Base-by-base conservation (phyloP, 805 yeast genomes). In the Metschnikowia gelsemii region DNA sequence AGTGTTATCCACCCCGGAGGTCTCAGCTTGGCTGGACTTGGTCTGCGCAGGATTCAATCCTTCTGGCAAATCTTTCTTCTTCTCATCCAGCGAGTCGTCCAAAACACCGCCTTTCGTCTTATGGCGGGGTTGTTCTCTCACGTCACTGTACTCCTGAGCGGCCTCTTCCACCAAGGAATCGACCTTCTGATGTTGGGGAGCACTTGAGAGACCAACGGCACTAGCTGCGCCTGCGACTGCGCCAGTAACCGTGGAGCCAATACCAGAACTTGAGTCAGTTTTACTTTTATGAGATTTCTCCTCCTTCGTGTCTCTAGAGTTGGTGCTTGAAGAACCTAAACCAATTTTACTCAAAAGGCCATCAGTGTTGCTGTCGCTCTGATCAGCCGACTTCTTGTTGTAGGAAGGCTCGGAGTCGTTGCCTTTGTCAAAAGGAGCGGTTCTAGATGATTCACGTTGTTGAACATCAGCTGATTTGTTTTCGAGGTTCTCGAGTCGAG, bases 151-250 rank as follows among this genome's bases (percentile, higher is more conserved):
- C 5, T 34, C 34, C n/a, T 18, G 14, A 13, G 47, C 59, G 8
- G 56, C 59, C 11, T 49, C 43, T 11, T 22, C 25, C n/a, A n/a
- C n/a, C n/a, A n/a, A n/a, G n/a, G n/a, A 22, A 22, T 11, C 25
- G 9, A 22, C 25, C 25, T 11, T 22, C 25, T 12, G 29, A 6
- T 26, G 29, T n/a, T n/a, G n/a, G n/a, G n/a, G n/a, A 5, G 8
- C 17, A 13, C 34, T 36, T 3, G 40, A 30, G 19, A 42, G 38
- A 5, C 59, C 57, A 27, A 37, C 49, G 4, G 52, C 52, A 7
- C 49, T 54, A 8, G 56, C 56, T 7, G 56, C 55, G 13, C 50
- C 49, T 7, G 55, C 51, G 7, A 47, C 44, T 3, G 55, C 56
- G 8, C 57, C 55, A 4, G 55, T 45, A 22, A 51, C 47, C 11